Conservation (phyloP, 1,284 basidiomycete species). For the Leccinum proliferum region DNA sequence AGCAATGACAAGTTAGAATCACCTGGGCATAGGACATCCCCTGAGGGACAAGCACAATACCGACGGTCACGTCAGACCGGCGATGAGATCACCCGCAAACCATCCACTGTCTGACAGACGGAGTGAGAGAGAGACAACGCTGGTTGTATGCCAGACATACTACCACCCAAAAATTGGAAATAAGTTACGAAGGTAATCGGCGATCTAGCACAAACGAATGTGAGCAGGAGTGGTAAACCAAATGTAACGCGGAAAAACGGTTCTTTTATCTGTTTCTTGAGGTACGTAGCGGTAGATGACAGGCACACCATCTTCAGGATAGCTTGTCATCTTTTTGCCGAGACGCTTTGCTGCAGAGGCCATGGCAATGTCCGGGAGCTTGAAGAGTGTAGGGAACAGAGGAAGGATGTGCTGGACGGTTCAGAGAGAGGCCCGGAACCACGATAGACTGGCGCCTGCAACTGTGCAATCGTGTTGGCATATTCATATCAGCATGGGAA, state of each 20-base stretch:
- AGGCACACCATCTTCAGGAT: conserved; percentile 55
- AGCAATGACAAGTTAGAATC: conserved; percentile 5
- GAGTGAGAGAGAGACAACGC: not conserved
- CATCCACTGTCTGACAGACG: conserved; percentile 54
- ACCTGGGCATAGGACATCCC: conserved; percentile 79
- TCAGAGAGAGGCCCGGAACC: not conserved
- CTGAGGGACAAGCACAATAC: conserved; percentile 89
- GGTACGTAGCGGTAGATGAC: conserved; percentile 53
- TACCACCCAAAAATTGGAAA: conserved; percentile 87
- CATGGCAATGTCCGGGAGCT: conserved; percentile 28
- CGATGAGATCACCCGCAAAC: conserved; percentile 79
- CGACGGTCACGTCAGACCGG: conserved; percentile 76
- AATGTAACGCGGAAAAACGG: conserved; percentile 32
- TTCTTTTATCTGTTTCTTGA: conserved; percentile 33
- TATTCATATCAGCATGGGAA: conserved; percentile 14
- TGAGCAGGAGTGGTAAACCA: conserved; percentile 1
- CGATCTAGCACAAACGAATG: conserved; percentile 35
- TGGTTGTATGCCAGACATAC: conserved; percentile 34
- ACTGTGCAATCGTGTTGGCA: not conserved
- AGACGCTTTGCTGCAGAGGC: conserved; percentile 41
- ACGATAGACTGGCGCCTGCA: not conserved
- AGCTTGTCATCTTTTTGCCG: conserved; percentile 54
- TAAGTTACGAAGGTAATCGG: conserved; percentile 59
- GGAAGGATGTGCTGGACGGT: not conserved
- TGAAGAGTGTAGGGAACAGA: not conserved